Percentiles rank a stretch among this genome's conserved stretches.
Conservation (phyloP, 768 basidiomycete genomes). For the Lactifluus subvellereus region DNA sequence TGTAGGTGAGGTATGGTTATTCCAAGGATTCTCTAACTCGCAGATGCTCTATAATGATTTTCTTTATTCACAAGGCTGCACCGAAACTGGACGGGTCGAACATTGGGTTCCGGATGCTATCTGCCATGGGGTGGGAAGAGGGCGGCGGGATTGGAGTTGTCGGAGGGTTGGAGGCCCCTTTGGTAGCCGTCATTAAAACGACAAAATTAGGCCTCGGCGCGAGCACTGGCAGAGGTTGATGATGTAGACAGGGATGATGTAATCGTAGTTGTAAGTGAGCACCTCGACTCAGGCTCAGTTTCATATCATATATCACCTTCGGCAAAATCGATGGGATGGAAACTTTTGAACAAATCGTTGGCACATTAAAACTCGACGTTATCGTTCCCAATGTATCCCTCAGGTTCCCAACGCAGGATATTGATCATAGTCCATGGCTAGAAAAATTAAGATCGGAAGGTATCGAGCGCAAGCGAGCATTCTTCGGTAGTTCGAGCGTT, state of each 20-base stretch:
- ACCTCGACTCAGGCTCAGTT: too few relatives aligned
- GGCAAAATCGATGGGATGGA: slow-evolving; percentile 27
- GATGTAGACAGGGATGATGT: background rate
- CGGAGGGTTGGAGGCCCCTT: slow-evolving; percentile 60
- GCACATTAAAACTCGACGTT: slow-evolving; percentile 52
- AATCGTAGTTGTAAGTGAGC: background rate
- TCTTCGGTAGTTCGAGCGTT: slow-evolving; percentile 53
- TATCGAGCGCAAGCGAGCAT: slow-evolving; percentile 57
- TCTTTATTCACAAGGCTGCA: slow-evolving; percentile 46
- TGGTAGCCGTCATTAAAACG: slow-evolving; percentile 81
- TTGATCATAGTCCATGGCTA: slow-evolving; percentile 51
- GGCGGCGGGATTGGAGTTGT: slow-evolving; percentile 66
- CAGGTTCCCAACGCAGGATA: slow-evolving; percentile 46
- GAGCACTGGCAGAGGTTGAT: background rate
- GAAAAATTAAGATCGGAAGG: slow-evolving; percentile 36
- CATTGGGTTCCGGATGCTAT: slow-evolving; percentile 81
- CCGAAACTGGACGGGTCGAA: slow-evolving; percentile 78
- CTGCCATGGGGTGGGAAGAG: slow-evolving; percentile 88
- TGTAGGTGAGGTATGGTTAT: slow-evolving; percentile 64
- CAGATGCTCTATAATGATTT: background rate
- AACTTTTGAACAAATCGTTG: slow-evolving; percentile 60
- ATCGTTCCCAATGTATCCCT: slow-evolving; percentile 59
- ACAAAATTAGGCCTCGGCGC: slow-evolving; percentile 85
- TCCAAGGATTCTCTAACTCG: background rate
- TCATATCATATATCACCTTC: too few relatives aligned